Percentiles rank a stretch among this genome's conserved stretches.
Evolutionary conservation across 2,329 filamentous ascomycete species (phyloP).

Genomic region (Aspergillus vadensis): DNA sequence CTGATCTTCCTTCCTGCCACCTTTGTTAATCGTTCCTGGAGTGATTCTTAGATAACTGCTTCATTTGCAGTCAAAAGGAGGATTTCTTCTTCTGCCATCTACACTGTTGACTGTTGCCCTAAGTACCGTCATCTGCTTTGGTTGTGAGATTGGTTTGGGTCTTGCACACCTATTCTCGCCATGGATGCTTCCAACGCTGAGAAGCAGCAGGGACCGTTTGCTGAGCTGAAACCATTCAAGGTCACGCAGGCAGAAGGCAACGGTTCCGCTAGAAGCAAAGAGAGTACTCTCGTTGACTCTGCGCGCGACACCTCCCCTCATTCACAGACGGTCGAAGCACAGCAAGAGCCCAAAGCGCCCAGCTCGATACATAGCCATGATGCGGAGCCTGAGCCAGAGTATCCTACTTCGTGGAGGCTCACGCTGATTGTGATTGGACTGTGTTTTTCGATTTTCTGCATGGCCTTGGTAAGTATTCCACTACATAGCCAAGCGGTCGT

Average conservation of each 20-base stretch:
- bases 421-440: constrained; percentile 7
- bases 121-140: no score
- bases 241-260: not conserved
- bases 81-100: not conserved
- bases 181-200: not conserved
- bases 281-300: constrained; percentile 24
- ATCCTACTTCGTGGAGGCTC: constrained; percentile 12
- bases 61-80: not conserved
- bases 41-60: not conserved
- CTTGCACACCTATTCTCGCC: not conserved
- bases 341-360: constrained; percentile 21
- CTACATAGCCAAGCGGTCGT: not conserved
- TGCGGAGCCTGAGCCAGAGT: not conserved
- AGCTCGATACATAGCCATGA: not conserved
- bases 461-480: constrained; percentile 10
- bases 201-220: not conserved
- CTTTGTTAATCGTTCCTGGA: not conserved
- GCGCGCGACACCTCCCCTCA: not conserved
- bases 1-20: no score
- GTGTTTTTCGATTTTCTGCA: constrained; percentile 11
- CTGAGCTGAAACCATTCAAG: not conserved
- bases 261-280: constrained; percentile 10
- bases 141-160: no score
- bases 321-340: not conserved
- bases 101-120: not conserved